Percentiles rank a stretch among this genome's conserved stretches.
Evolutionary conservation across 1,139 yeast species (phyloP).

Genomic region (Citeromyces siamensis): DNA sequence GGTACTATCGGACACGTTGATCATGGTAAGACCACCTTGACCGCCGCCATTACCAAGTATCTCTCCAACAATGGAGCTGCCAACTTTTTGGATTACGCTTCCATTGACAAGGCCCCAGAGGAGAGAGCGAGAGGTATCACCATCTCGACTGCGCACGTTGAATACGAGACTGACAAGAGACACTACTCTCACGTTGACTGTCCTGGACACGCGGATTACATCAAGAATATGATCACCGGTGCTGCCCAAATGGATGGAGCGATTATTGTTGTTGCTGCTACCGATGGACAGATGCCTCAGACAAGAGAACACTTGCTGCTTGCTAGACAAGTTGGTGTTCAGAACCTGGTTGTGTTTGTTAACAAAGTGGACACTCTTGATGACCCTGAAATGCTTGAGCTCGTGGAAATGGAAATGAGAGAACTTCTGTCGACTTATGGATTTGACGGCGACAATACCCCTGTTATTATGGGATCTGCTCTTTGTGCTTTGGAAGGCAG

Average conservation of each 20-base stretch:
- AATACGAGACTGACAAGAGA: slow-evolving; percentile 84
- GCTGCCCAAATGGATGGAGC: slow-evolving; percentile 99
- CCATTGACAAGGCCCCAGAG: slow-evolving; percentile 98
- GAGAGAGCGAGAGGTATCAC: slow-evolving; percentile 99
- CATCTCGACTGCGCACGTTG: slow-evolving; percentile 94
- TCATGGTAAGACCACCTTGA: slow-evolving; percentile 96
- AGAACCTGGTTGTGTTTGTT: slow-evolving; percentile 91
- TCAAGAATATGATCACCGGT: slow-evolving; percentile 98
- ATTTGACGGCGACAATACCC: slow-evolving; percentile 96
- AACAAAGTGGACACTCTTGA: slow-evolving; percentile 97
- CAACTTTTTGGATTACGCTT: slow-evolving; percentile 77
- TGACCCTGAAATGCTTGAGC: slow-evolving; percentile 98
- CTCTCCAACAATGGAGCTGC: slow-evolving; percentile 88
- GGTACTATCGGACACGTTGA: slow-evolving; percentile 98
- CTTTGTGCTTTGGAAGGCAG: slow-evolving; percentile 86
- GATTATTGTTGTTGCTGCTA: slow-evolving; percentile 96
- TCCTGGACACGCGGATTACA: slow-evolving; percentile 99
- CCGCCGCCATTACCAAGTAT: slow-evolving; percentile 97
- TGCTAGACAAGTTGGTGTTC: slow-evolving; percentile 99
- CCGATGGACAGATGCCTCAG: slow-evolving; percentile 99
- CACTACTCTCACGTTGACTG: slow-evolving; percentile 97
- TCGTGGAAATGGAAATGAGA: slow-evolving; percentile 99
- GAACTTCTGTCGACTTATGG: slow-evolving; percentile 85
- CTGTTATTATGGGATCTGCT: slow-evolving; percentile 98
- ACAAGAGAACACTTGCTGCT: slow-evolving; percentile 96